phyloP scores from a whole-genome alignment of 2,329 filamentous ascomycete species.

The Nigrograna mackinnonii region DNA sequence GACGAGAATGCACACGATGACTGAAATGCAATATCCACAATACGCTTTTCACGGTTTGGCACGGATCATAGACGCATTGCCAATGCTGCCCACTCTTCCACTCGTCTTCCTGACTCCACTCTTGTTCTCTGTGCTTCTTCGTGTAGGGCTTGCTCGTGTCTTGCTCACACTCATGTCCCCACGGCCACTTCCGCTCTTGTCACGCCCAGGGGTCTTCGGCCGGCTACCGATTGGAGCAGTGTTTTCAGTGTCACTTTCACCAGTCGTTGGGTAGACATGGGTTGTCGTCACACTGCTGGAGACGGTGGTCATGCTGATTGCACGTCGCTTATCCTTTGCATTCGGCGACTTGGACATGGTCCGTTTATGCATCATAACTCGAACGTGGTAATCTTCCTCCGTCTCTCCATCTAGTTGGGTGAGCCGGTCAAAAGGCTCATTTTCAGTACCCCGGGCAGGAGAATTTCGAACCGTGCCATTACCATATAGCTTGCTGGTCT shows the following conservation, averaged over 20 bases:
- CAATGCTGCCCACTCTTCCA: conserved; percentile 53
- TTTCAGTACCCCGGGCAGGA: conserved; percentile 49
- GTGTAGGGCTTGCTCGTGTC: conserved; percentile 45
- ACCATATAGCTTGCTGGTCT: conserved; percentile 77
- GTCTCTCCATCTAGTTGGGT: conserved; percentile 66
- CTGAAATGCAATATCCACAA: conserved; percentile 9
- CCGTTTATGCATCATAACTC: conserved; percentile 64
- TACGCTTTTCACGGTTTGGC: conserved; percentile 28
- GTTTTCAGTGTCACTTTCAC: conserved; percentile 54
- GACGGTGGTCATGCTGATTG: conserved; percentile 60
- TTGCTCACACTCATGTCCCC: conserved; percentile 51
- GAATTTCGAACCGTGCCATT: conserved; percentile 45
- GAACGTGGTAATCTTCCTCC: conserved; percentile 81
- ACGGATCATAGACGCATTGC: conserved; percentile 29
- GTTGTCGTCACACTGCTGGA: conserved; percentile 32
- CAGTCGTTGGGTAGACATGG: conserved; percentile 36
- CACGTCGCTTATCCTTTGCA: conserved; percentile 67
- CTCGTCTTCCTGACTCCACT: conserved; percentile 55
- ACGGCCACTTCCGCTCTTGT: conserved; percentile 46
- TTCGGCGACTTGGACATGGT: conserved; percentile 66
- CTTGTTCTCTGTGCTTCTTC: conserved; percentile 53
- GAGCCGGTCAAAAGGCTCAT: conserved; percentile 54
- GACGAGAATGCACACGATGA: conserved; percentile 15
- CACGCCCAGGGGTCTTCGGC: conserved; percentile 48
- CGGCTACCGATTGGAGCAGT: conserved; percentile 34